Evolutionary conservation across 2,329 filamentous ascomycete genomes (phyloP).

Genomic region (Hirsutella thompsonii): DNA sequence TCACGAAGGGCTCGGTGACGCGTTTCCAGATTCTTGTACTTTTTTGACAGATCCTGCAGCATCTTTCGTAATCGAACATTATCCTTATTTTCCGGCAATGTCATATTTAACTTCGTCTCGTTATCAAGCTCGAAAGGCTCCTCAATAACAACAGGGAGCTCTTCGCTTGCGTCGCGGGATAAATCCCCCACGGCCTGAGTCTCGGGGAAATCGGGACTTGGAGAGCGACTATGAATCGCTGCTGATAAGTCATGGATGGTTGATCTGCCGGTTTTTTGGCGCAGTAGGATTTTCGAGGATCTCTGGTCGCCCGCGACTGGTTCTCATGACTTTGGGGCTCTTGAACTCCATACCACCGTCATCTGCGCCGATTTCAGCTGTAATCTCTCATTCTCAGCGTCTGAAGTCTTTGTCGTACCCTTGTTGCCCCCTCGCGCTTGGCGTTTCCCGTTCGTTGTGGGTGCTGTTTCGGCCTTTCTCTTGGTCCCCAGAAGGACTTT

Average conservation of each 20-base stretch:
- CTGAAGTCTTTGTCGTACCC: too few relatives aligned
- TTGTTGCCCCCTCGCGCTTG: too few relatives aligned
- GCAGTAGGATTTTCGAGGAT: not conserved
- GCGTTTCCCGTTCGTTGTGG: conserved; percentile 16
- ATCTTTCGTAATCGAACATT: conserved; percentile 58
- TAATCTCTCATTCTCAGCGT: not conserved
- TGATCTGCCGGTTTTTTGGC: not conserved
- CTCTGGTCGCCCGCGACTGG: too few relatives aligned
- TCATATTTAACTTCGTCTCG: not conserved
- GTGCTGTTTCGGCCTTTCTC: conserved; percentile 16
- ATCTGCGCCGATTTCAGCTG: not conserved
- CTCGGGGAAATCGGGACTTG: conserved; percentile 1
- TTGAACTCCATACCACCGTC: too few relatives aligned
- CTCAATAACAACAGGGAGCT: not conserved
- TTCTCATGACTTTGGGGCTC: too few relatives aligned
- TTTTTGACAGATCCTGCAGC: conserved; percentile 69
- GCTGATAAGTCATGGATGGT: too few relatives aligned
- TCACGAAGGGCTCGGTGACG: conserved; percentile 72
- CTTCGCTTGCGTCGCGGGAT: not conserved
- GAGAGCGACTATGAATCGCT: not conserved
- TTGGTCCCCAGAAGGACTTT: conserved; percentile 15
- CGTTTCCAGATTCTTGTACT: conserved; percentile 62
- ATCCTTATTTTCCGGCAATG: conserved; percentile 6
- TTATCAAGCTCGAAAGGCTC: not conserved
- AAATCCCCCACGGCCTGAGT: not conserved